phyloP scores from a whole-genome alignment of 2,329 filamentous ascomycete genomes.

The Phialemonium atrogriseum region DNA sequence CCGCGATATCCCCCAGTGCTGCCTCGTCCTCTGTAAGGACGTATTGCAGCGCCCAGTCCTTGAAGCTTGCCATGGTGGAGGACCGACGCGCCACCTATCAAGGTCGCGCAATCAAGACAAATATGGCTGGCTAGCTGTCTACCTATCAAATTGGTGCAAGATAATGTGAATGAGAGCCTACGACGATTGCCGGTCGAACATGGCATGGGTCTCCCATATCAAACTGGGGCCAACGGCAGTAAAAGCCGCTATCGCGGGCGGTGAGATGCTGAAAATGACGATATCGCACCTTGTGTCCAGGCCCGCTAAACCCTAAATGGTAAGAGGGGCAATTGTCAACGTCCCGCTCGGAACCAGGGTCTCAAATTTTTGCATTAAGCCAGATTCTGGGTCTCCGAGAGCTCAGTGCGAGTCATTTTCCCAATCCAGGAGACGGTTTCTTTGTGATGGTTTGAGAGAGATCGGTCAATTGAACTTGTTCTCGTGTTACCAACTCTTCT shows the following conservation, averaged over 20 bases:
- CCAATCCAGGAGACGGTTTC: too few species aligned
- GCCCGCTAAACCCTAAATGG: constrained; percentile 15
- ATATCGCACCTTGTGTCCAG: too few species aligned
- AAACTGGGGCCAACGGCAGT: constrained; percentile 14
- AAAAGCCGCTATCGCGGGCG: constrained; percentile 14
- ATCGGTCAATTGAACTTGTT: too few species aligned
- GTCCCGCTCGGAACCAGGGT: not conserved
- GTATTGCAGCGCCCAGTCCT: constrained; percentile 44
- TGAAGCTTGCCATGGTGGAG: constrained; percentile 38
- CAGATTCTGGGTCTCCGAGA: not conserved
- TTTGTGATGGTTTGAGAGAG: too few species aligned
- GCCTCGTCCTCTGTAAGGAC: constrained; percentile 42
- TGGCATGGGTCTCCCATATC: too few species aligned
- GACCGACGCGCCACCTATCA: constrained; percentile 3
- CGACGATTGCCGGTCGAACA: too few species aligned
- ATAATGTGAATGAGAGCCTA: not conserved
- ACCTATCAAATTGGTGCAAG: not conserved
- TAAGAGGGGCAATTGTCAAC: constrained; percentile 21
- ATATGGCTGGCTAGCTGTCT: not conserved
- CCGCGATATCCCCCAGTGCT: constrained; percentile 29
- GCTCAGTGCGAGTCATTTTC: not conserved
- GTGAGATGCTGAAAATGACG: constrained; percentile 9
- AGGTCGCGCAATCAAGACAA: too few species aligned
- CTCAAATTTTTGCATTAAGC: constrained; percentile 2
- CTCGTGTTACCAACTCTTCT: too few species aligned